Percentiles rank a stretch among this genome's conserved stretches.
Conservation (phyloP, 352 stramenopile genomes). For the Globisporangium viniferum region DNA sequence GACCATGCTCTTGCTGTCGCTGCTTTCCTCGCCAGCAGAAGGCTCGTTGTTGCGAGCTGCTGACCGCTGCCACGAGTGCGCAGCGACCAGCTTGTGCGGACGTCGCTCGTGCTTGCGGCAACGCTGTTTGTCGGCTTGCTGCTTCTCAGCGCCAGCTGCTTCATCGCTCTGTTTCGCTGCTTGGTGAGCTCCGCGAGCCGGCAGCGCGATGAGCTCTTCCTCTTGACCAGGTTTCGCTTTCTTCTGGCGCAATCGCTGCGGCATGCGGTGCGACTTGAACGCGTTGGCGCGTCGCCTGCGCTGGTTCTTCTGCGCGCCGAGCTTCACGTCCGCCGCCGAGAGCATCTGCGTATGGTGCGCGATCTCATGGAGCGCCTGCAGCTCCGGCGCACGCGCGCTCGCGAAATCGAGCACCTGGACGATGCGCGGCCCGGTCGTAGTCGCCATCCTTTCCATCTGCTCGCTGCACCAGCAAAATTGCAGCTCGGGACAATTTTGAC, state of each 20-base stretch:
- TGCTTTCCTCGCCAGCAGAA: background rate
- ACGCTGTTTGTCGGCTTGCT: constrained; percentile 17
- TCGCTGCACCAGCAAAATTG: background rate
- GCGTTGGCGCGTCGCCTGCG: constrained; percentile 71
- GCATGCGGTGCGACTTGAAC: constrained; percentile 74
- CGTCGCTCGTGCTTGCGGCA: constrained; percentile 66
- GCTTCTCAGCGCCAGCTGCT: background rate
- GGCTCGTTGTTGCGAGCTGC: background rate
- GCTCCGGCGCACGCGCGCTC: constrained; percentile 60
- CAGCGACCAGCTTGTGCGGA: constrained; percentile 39
- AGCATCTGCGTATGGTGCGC: constrained; percentile 29
- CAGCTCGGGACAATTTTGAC: background rate
- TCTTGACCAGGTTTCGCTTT: constrained; percentile 3
- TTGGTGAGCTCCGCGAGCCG: background rate
- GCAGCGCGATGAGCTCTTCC: constrained; percentile 24
- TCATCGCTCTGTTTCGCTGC: background rate
- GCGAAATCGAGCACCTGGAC: constrained; percentile 82
- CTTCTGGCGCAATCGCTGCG: constrained; percentile 43
- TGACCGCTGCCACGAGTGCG: constrained; percentile 30
- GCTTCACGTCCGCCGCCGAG: constrained; percentile 35
- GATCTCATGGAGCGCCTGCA: constrained; percentile 67
- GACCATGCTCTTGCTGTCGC: constrained; percentile 8
- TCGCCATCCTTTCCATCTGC: constrained; percentile 20
- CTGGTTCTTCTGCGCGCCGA: constrained; percentile 53
- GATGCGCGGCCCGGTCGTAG: constrained; percentile 52